phyloP scores from a whole-genome alignment of 1,284 basidiomycete genomes.

The Marasmius sp. region DNA sequence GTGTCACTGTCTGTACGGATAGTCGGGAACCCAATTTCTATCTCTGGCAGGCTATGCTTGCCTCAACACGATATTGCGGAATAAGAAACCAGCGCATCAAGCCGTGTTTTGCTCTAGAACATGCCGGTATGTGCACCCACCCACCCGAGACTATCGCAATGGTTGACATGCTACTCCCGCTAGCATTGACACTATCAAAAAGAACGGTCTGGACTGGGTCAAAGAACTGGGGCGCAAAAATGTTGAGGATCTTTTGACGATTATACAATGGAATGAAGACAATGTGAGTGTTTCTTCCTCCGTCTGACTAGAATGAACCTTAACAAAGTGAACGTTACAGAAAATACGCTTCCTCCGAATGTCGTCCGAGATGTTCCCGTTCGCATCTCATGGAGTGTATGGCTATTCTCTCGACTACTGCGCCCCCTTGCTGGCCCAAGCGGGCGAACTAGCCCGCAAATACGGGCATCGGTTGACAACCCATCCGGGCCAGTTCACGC shows the following conservation, averaged over 20 bases:
- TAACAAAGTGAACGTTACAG: slow-evolving; percentile 20
- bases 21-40: not conserved
- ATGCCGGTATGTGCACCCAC: slow-evolving; percentile 40
- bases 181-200: slow-evolving; percentile 77
- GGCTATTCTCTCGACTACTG: slow-evolving; percentile 81
- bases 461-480: slow-evolving; percentile 83
- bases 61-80: slow-evolving; percentile 80
- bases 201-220: slow-evolving; percentile 79
- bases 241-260: slow-evolving; percentile 63
- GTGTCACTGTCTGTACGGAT: slow-evolving; percentile 12
- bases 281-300: slow-evolving; percentile 45
- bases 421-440: slow-evolving; percentile 46
- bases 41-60: slow-evolving; percentile 67
- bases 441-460: slow-evolving; percentile 74
- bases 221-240: slow-evolving; percentile 82
- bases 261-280: slow-evolving; percentile 86
- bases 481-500: slow-evolving; percentile 88
- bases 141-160: not conserved
- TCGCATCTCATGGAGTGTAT: slow-evolving; percentile 78
- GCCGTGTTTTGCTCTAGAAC: slow-evolving; percentile 78
- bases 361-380: slow-evolving; percentile 91
- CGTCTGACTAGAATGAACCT: not conserved
- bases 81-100: slow-evolving; percentile 57
- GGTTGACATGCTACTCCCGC: slow-evolving; percentile 6
- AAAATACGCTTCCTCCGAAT: slow-evolving; percentile 80